phyloP scores from a whole-genome alignment of 2,329 filamentous ascomycete genomes.

The Raffaelea arxii region DNA sequence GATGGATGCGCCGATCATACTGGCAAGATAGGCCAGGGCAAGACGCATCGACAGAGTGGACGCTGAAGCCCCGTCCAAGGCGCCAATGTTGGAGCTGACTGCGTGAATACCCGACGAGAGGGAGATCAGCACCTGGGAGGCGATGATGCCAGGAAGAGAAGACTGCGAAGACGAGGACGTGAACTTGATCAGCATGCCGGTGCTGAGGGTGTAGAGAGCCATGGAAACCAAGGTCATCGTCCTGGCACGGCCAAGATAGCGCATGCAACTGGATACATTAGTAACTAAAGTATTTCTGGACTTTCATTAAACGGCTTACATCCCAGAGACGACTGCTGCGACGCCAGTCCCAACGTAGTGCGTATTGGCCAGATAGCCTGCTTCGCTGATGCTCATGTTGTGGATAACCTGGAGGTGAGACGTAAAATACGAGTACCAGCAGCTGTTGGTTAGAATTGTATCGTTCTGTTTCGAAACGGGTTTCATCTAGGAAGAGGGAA shows the following conservation, averaged over 20 bases:
- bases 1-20: slow-evolving; percentile 48
- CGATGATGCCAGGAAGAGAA: slow-evolving; percentile 44
- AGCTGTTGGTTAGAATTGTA: too few relatives aligned
- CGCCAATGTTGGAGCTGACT: slow-evolving; percentile 47
- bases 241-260: slow-evolving; percentile 40
- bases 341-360: slow-evolving; percentile 23
- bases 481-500: too few relatives aligned
- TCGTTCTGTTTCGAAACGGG: too few relatives aligned
- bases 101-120: slow-evolving; percentile 47
- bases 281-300: not conserved
- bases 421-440: slow-evolving; percentile 13
- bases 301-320: not conserved
- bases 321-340: slow-evolving; percentile 31
- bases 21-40: slow-evolving; percentile 48
- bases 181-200: slow-evolving; percentile 46
- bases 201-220: slow-evolving; percentile 41
- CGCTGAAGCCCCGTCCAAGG: slow-evolving; percentile 47
- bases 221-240: slow-evolving; percentile 30
- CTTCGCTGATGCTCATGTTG: slow-evolving; percentile 8
- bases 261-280: slow-evolving; percentile 24
- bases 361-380: slow-evolving; percentile 10
- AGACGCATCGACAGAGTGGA: slow-evolving; percentile 46
- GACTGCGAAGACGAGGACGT: slow-evolving; percentile 35
- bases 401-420: slow-evolving; percentile 14
- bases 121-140: slow-evolving; percentile 44